Evolutionary conservation across 1,139 yeast species (phyloP), one percentile per base, ranked within the genome.

Genomic region (Geotrichum candidum): DNA sequence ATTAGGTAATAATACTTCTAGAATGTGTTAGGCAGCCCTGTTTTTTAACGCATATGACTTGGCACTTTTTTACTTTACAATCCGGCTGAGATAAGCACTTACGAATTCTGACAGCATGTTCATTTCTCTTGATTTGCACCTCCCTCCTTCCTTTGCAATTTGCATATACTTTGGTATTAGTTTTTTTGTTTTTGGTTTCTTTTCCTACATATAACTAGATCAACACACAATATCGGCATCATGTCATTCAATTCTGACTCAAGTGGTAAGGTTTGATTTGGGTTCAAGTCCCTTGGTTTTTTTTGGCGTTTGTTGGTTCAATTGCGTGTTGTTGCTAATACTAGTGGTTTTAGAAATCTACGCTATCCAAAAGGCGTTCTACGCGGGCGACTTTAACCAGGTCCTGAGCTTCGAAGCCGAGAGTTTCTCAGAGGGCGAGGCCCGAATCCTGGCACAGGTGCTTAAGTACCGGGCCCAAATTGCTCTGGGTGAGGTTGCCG

Each of bases 321-420:
- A 18, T 18, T 18, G 18, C 18, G 18, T 11, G 13, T 25, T 13
- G 33, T 18, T 15, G 25, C 33, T 51, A 7, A n/a, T 7, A 6
- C 18, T 54, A 45, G 46, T 18, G 27, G 15, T 51, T 38, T 1
- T 56, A 70, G 77, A 73, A 62, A 67, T 74, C 33, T 74, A 71
- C 63, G 66, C 72, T 54, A 69, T 77, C 56, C 77, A 77, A 64
- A 73, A 72, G 66, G 76, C 77, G 31, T 77, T 74, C 66, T 77
- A 77, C 65, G 69, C 77, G 18, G 79, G 79, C 53, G 76, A 76
- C 59, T 77, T 71, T 64, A 66, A 66, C 54, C 69, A 72, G 52
- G 80, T 76, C 13, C 38, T 72, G 22, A 64, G 59, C 22, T 64
- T 73, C 45, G 71, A 73, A 57, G 66, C 70, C 29, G 64, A 70